phyloP scores from a whole-genome alignment of 805 yeast genomes.

The Candida parachauliodes region DNA sequence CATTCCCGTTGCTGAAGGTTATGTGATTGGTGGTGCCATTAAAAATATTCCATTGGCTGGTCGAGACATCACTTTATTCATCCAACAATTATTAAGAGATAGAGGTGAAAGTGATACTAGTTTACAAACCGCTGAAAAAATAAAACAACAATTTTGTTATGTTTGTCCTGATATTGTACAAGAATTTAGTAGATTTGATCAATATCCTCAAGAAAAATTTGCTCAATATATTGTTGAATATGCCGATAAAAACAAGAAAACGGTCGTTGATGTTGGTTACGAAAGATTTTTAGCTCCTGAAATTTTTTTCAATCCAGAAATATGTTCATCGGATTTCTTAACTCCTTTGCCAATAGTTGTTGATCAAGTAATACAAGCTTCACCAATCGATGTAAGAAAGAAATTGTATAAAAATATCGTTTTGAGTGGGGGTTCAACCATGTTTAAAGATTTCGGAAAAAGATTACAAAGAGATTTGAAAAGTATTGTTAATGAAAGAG shows the following conservation, averaged over 20 bases:
- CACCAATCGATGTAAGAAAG: slow-evolving; percentile 97
- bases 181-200: slow-evolving; percentile 92
- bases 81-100: slow-evolving; percentile 90
- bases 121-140: slow-evolving; percentile 91
- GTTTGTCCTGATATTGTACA: slow-evolving; percentile 97
- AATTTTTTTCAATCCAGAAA: slow-evolving; percentile 96
- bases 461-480: slow-evolving; percentile 94
- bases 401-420: slow-evolving; percentile 94
- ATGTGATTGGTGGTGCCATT: slow-evolving; percentile 95
- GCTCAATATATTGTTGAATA: slow-evolving; percentile 89
- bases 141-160: slow-evolving; percentile 94
- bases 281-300: slow-evolving; percentile 99
- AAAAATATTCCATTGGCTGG: slow-evolving; percentile 98
- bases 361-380: slow-evolving; percentile 89
- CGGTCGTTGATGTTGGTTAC: slow-evolving; percentile 86
- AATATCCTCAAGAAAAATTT: slow-evolving; percentile 82
- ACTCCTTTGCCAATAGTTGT: slow-evolving; percentile 97
- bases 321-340: slow-evolving; percentile 88
- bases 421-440: slow-evolving; percentile 94
- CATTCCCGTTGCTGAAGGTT: slow-evolving; percentile 98
- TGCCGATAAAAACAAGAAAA: slow-evolving; percentile 54
- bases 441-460: slow-evolving; percentile 98
- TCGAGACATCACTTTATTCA: slow-evolving; percentile 91
- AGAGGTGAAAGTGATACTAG: slow-evolving; percentile 95
- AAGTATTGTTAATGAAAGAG: slow-evolving; percentile 82